Base-by-base conservation (phyloP, 2,329 filamentous ascomycete genomes). In the Hypoxylon sp. region DNA sequence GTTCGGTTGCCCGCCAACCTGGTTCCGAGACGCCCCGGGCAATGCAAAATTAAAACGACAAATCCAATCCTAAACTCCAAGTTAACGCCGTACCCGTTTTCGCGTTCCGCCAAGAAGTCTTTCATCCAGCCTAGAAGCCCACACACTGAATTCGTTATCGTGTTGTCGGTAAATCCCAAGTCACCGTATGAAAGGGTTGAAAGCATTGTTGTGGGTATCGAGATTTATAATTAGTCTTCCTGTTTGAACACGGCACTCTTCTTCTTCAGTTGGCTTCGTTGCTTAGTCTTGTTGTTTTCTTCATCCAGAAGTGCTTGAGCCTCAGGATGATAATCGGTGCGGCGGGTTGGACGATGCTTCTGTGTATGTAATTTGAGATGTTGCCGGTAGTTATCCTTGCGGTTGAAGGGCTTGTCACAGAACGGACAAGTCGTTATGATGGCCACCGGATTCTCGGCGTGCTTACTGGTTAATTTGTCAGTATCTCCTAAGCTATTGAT, bases 301-400 rank as follows among this genome's bases (percentile, higher is more conserved):
- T 72, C 73, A 13, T 74, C 74, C 26, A 68, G 65, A 2, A 74
- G 11, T 2, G 71, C 69, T 33, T 73, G 37, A 3, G 80, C 80
- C 1, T 73, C 74, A 0, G 73, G 59, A 50, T 73, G 67, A 59
- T 75, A 81, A 8, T 75, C 59, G 1, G 79, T 80, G 39, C 81
- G 76, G 17, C 76, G 74, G 39, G 76, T 79, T 52, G 75, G 72
- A 14, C 77, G 71, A n/a, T 73, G 65, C 44, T 73, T 62, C 6
- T 73, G 63, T 5, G 78, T 78, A 69, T 83, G 81, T 3, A 82
- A 74, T n/a, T 69, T 73, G n/a, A 82, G 71, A 59, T 83, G 81
- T 22, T 76, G 72, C 1, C 76, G 73, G 69, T 76, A 80, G 74
- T 83, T 83, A 63, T 83, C 81, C 26, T 59, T 73, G 26, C 81